Evolutionary conservation across 164 flowering plant species (phyloP), one percentile per base, ranked within the genome.

Genomic region (Kalanchoe fedtschenkoi): DNA sequence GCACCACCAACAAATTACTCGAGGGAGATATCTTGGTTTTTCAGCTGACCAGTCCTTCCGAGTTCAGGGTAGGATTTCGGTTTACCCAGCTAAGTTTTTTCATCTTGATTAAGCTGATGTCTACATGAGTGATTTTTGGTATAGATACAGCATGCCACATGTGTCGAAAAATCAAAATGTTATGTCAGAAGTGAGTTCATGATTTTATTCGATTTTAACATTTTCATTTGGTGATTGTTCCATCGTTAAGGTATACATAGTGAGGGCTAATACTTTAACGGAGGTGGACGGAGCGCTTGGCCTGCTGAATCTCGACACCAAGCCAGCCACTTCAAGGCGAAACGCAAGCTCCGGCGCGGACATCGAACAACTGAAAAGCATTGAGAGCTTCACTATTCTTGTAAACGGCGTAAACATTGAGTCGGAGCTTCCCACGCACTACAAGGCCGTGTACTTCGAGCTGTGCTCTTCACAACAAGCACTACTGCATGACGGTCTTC

Each of bases 1-100:
- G 73, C 55, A 61, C 57, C 53, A 74, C 57, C 14, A 75, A 79
- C 69, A 78, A 71, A 16, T 76, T 81, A 72, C 57, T 74, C 33
- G 86, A 75, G 64, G 83, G 86, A 61, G 83, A 81, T 73, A 83
- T 70, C 57, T 47, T 81, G 68, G 73, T 81, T 61, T 81, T 76
- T 68, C 83, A 81, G 32, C 61, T 81, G 42, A 61, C 79, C 17
- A 72, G 35, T 21, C 73, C 76, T 24, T 51, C 66, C 64, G 69
- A 64, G 61, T 74, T 79, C 57, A 81, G 79, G 81, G 86, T 81
- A 59, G 61, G 24, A 35, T 21, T 66, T 71, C 74, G n/a, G n/a
- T 5, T 37, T 37, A 37, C 11, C 39, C 39, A 9, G n/a, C n/a
- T n/a, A n/a, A n/a, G n/a, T n/a, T n/a, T n/a, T n/a, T n/a, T n/a